Base-by-base conservation (phyloP, 192 early-diverging fungal genomes). In the Endogone sp. region DNA sequence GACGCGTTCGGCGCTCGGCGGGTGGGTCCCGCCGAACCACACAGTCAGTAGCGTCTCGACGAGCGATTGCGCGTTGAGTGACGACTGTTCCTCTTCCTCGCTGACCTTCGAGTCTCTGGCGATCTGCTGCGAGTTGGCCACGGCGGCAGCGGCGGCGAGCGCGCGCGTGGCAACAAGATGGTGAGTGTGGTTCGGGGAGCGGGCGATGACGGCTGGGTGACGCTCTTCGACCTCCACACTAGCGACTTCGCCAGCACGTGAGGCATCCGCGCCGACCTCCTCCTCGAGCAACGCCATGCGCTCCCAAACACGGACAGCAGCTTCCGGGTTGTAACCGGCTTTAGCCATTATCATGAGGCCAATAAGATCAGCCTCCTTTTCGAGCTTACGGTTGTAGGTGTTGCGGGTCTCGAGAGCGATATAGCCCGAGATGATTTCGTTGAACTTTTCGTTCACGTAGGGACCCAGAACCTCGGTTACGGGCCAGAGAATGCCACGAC, bases 261-360 rank as follows among this genome's bases (percentile, higher is more conserved):
- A 29, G 3, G 66, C 64, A 0, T 67, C 28, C 23, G 49, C 22
- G 20, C 60, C 44, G 10, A 63, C 59, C 10, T 63, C 37, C 37
- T 56, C 70, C 2, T 79, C 77, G 10, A 79, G 23, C n/a, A 68
- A 58, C 6, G 80, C 71, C 83, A 84, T 83, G 55, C 70, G 69
- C 63, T 79, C 64, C 85, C 85, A 86, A 3, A 86, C 74, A 44
- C 79, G 70, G 6, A 86, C 49, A 0, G 85, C 79, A 24, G 72
- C 72, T 61, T 71, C 76, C 11, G 85, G 85, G 63, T 86, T 79
- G 60, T 86, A 86, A n/a, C 85, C 85, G n/a, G 85, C 82, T 62
- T 81, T 73, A 0, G 85, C 85, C 70, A 86, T 64, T 3, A 86
- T 62, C 26, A 73, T 80, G 20, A 86, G 28, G 2, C 82, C 81